Conservation (phyloP, 306 rosid genomes). For the Cicer arietinum region DNA sequence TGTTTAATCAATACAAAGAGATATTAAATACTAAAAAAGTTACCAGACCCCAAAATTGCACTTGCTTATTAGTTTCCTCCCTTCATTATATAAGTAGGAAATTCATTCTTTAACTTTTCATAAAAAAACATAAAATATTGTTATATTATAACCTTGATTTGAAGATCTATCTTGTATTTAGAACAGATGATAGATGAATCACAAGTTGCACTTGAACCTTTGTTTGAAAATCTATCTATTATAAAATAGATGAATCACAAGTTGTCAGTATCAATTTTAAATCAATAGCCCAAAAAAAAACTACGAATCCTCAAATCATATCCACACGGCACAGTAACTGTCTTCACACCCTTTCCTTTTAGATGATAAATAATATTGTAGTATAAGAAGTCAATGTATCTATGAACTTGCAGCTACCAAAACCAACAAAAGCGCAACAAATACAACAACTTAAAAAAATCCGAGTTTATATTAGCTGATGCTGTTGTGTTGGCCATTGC, state of each 20-base stretch:
- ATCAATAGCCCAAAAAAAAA: background rate
- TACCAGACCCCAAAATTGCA: no score
- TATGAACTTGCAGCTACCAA: constrained; percentile 25
- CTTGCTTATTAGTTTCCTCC: no score
- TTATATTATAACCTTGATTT: no score
- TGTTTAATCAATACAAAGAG: no score
- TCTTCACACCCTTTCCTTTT: constrained; percentile 1
- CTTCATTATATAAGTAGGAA: no score
- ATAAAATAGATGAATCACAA: constrained; percentile 13
- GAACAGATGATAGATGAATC: no score
- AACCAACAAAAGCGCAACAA: constrained; percentile 9
- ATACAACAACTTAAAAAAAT: background rate
- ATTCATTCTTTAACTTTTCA: no score
- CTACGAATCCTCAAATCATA: background rate
- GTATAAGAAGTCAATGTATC: constrained; percentile 3
- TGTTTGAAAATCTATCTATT: background rate
- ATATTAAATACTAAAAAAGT: no score
- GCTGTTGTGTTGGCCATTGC: constrained; percentile 21
- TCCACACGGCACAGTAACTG: constrained; percentile 11
- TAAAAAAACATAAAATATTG: no score
- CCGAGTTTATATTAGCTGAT: background rate
- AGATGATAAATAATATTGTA: constrained; percentile 14
- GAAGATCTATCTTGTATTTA: no score
- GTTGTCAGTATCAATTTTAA: background rate
- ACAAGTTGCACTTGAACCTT: background rate